These are phyloP conservation scores for Metarhizium album DNA, from an alignment of 2,329 filamentous ascomycete genomes.

Conservation along the genomic window DNA sequence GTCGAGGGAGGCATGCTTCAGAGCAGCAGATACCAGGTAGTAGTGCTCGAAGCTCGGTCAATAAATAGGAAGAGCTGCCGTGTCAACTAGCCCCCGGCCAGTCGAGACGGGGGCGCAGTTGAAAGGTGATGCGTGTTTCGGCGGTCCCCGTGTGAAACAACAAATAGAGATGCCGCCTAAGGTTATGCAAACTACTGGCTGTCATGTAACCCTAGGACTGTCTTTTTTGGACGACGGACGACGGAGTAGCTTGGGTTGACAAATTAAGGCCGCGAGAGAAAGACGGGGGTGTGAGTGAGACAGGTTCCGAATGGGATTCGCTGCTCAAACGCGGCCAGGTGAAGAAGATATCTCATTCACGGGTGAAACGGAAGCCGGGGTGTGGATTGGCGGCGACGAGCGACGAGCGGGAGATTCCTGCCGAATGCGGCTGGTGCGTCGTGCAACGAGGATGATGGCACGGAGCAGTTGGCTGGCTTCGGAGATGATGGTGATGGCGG, in stretches of 20 bases:
- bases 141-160: not conserved
- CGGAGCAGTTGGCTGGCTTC: no score
- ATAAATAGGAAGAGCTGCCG: not conserved
- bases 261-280: no score
- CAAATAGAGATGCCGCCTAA: constrained; percentile 9
- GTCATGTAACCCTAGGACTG: constrained; percentile 3
- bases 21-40: no score
- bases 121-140: not conserved
- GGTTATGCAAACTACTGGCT: constrained; percentile 6
- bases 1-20: not conserved
- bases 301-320: constrained; percentile 8
- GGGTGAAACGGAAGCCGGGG: constrained; percentile 12
- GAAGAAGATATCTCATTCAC: constrained; percentile 13
- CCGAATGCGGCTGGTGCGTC: constrained; percentile 5
- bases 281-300: constrained; percentile 1
- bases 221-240: no score
- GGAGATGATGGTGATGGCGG: no score
- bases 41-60: no score
- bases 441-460: not conserved
- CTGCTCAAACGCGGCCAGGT: constrained; percentile 12
- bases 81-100: not conserved
- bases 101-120: not conserved
- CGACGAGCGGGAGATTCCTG: constrained; percentile 7
- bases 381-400: constrained; percentile 12
- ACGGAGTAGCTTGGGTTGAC: no score